Conservation (phyloP, 2,329 filamentous ascomycete species). For the Coniochaeta ligniaria region DNA sequence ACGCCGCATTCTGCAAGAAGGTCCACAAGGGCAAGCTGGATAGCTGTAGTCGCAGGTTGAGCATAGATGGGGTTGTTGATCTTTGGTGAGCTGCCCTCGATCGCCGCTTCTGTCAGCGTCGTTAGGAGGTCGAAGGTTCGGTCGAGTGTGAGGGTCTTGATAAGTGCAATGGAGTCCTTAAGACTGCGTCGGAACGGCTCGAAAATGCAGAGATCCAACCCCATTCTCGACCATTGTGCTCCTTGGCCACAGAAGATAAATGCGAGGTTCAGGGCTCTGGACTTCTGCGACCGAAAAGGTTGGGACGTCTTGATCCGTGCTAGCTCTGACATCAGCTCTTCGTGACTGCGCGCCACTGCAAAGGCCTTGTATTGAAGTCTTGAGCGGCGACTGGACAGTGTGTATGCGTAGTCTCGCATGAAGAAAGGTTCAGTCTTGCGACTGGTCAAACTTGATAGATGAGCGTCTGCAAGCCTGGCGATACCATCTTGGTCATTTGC, state of each 20-base stretch:
- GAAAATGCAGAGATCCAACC: constrained; percentile 7
- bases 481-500: constrained; percentile 24
- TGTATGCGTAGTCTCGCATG: constrained; percentile 37
- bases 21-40: constrained; percentile 39
- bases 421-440: constrained; percentile 10
- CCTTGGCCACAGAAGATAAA: constrained; percentile 18
- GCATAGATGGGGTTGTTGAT: not conserved
- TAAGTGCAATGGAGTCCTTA: too few species aligned
- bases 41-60: constrained; percentile 27
- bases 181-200: not conserved
- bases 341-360: constrained; percentile 24
- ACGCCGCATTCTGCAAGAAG: constrained; percentile 29
- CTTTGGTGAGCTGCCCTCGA: not conserved
- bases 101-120: not conserved
- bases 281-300: not conserved
- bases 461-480: constrained; percentile 24
- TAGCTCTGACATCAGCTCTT: constrained; percentile 22
- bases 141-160: not conserved
- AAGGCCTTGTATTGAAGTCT: constrained; percentile 33
- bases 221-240: constrained; percentile 16
- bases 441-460: constrained; percentile 21
- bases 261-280: constrained; percentile 8
- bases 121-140: not conserved
- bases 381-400: constrained; percentile 36
- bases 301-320: not conserved